Base-by-base conservation (phyloP, 352 stramenopile species). In the Pilasporangium apinafurcum region DNA sequence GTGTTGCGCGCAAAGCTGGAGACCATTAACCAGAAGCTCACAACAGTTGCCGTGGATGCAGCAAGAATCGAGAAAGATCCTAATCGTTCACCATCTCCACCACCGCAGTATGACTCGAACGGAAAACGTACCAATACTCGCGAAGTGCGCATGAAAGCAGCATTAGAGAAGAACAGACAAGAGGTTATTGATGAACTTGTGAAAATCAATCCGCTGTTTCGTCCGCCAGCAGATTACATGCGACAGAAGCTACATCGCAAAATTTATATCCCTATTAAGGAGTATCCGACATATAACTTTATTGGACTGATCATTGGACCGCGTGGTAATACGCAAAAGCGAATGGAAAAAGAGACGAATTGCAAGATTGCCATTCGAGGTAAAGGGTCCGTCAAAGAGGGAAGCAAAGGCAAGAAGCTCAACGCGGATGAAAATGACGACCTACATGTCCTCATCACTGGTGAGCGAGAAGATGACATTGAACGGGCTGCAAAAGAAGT, bases 201-300 rank as follows among this genome's bases (percentile, higher is more conserved):
- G 48, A 96, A 97, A 67, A 62, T 98, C 22, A 97, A 99, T 53
- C 91, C 87, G 21, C 67, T 94, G 26, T 95, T 87, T 37, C 83
- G 79, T 4, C 82, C 79, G 12, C 83, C 86, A 5, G 69, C 84
- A 0, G 84, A 94, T 48, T 93, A 98, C 51, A 77, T 92, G 39
- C 90, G 85, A 39, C 74, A 91, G 46, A 98, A 98, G 69, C 73
- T 97, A 39, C 84, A 71, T 36, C 87, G 92, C 29, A 98, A 98
- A 70, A 93, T 99, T 48, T 96, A 96, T 53, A 98, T 99, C 62
- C 96, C 96, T 0, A 74, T 98, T 31, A 94, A 98, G 32, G 89
- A 99, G 31, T 98, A 96, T 76, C 97, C 97, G 0, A 94, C 82
- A 5, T 99, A 99, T 75, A 99, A 99, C 66, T 99, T 99, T 64